These are phyloP conservation scores for Globisporangium emineosum DNA, from an alignment of 352 stramenopile genomes.

Conservation along the genomic window DNA sequence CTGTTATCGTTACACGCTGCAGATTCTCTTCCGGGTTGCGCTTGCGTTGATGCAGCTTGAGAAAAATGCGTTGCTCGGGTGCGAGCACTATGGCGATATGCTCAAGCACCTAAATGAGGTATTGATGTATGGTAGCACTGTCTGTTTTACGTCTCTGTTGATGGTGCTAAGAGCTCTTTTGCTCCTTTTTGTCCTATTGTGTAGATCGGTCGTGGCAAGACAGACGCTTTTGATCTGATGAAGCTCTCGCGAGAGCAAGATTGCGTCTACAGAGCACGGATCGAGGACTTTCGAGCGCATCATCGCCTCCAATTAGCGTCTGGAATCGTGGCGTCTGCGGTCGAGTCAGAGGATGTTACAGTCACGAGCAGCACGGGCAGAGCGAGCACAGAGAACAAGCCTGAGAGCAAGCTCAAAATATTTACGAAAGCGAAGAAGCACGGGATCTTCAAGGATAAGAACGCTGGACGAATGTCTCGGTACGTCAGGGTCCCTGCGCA, in stretches of 20 bases:
- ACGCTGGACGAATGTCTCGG: constrained; percentile 41
- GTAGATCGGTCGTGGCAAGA: constrained; percentile 55
- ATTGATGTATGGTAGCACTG: neutral
- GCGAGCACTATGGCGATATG: constrained; percentile 74
- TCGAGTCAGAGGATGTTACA: constrained; percentile 34
- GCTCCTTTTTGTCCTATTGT: neutral
- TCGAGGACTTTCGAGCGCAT: constrained; percentile 84
- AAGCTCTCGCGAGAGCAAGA: constrained; percentile 58
- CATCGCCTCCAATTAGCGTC: constrained; percentile 79
- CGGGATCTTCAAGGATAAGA: constrained; percentile 62
- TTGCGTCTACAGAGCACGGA: constrained; percentile 55
- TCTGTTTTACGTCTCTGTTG: neutral
- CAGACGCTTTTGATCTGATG: constrained; percentile 48
- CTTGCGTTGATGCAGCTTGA: constrained; percentile 73
- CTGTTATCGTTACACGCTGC: neutral
- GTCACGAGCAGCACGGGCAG: constrained; percentile 30
- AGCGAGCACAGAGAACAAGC: constrained; percentile 36
- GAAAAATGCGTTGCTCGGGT: constrained; percentile 52
- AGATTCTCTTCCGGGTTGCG: constrained; percentile 78
- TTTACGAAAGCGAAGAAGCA: constrained; percentile 61
- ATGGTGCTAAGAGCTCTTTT: neutral
- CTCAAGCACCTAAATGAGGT: constrained; percentile 81
- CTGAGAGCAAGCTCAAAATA: constrained; percentile 50
- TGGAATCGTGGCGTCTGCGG: constrained; percentile 68
- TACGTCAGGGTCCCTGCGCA: constrained; percentile 18